Base-by-base conservation (phyloP, 495 filamentous ascomycete species). In the Penicillium goetzii region DNA sequence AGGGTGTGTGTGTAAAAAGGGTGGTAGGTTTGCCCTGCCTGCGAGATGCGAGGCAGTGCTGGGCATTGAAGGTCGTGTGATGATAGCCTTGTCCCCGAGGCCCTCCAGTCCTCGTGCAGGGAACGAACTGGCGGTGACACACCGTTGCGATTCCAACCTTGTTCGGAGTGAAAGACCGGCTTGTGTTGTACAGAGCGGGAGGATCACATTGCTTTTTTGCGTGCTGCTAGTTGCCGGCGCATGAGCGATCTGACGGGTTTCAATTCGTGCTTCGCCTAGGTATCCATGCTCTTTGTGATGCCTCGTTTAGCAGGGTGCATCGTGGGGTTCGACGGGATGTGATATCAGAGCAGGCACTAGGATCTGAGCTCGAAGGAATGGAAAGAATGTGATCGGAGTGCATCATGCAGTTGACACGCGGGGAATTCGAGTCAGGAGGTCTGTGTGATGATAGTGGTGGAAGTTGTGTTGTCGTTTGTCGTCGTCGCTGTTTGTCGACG, bases 181-280 rank as follows among this genome's bases (percentile, higher is more conserved):
- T 41, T 43, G 32, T 55, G 45, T 67, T 26, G 56, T 62, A 56
- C 59, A 65, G 54, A 9, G 47, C 62, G 66, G 62, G 66, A 62
- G 51, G 66, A 68, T 68, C 66, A 61, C 53, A 21, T 63, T 65
- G 66, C 62, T 63, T 68, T 64, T 67, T 56, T 67, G 52, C 56
- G 26, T 23, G 21, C 56, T 68, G 66, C 60, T 65, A 59, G 56
- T 59, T 62, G 34, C 66, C 66, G 66, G 59, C 57, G 62, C 59
- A 62, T 54, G 50, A 62, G 51, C 60, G 57, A 64, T 60, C 62
- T 56, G 36, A 56, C 34, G 32, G 6, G n/a, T n/a, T n/a, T 50
- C 57, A 34, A 58, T 63, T 63, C 34, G 61, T 53, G 47, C 28
- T 38, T 55, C 34, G 45, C 45, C 32, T 52, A 45, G 56, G 26